Evolutionary conservation across 192 early-diverging fungal species (phyloP).

Genomic region (Pilobolus umbonatus): DNA sequence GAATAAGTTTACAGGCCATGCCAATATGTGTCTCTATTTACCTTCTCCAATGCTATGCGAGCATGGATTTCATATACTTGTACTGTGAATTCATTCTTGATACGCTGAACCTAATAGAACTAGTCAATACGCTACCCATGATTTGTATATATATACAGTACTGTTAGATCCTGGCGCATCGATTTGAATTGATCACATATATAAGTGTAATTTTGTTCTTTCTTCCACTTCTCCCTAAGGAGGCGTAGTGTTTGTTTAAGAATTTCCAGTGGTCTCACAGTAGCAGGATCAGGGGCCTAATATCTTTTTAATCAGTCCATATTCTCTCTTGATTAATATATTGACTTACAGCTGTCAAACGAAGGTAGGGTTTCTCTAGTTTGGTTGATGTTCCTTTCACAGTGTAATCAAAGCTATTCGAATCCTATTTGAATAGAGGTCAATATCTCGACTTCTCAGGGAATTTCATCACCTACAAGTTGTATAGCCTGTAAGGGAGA

Average conservation of each 20-base stretch:
- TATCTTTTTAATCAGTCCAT: background rate
- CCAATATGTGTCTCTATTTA: constrained; percentile 12
- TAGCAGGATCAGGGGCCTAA: constrained; percentile 85
- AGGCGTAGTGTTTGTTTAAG: constrained; percentile 73
- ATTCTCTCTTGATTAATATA: background rate
- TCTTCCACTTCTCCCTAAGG: constrained; percentile 79
- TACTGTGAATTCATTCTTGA: constrained; percentile 91
- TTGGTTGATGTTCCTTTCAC: constrained; percentile 83
- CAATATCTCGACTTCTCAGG: background rate
- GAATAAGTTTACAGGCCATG: background rate
- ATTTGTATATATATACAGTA: constrained; percentile 23
- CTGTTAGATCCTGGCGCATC: constrained; percentile 91
- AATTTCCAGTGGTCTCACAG: constrained; percentile 81
- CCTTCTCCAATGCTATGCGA: constrained; percentile 91
- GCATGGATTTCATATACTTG: constrained; percentile 94
- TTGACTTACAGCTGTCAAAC: constrained; percentile 75
- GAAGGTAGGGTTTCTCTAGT: constrained; percentile 87
- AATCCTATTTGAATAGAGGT: constrained; percentile 42
- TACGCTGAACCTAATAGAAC: constrained; percentile 76
- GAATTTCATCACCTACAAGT: background rate
- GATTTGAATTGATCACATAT: constrained; percentile 97
- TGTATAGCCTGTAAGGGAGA: background rate
- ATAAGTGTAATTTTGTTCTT: constrained; percentile 87
- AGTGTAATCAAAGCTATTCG: constrained; percentile 75
- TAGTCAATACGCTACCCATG: background rate